Conservation (phyloP, 2,329 filamentous ascomycete species). For the Trichoderma koningii region DNA sequence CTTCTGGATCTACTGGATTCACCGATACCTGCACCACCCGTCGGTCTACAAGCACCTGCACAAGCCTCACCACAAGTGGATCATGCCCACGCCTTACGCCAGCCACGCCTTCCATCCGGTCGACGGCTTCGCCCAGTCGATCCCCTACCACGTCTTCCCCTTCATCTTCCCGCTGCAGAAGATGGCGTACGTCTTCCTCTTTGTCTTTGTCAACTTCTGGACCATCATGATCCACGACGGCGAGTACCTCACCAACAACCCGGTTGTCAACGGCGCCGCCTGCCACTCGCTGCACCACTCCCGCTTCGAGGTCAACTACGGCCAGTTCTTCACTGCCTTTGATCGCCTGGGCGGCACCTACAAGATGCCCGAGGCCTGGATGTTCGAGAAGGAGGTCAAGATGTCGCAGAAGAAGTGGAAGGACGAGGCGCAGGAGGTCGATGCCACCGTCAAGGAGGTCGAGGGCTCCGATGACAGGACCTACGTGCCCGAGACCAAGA, state of each 20-base stretch:
- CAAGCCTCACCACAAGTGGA: constrained; percentile 99
- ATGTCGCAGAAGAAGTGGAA: constrained; percentile 81
- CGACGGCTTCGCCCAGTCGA: constrained; percentile 83
- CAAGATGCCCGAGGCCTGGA: constrained; percentile 78
- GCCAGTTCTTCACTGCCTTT: constrained; percentile 91
- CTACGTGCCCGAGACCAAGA: constrained; percentile 50
- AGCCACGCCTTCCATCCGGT: constrained; percentile 93
- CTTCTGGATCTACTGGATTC: constrained; percentile 88
- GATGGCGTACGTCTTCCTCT: constrained; percentile 80
- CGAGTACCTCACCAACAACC: constrained; percentile 87
- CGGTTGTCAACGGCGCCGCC: constrained; percentile 90
- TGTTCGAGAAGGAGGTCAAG: constrained; percentile 85
- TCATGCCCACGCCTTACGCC: constrained; percentile 93
- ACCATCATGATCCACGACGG: constrained; percentile 95
- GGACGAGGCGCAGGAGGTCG: constrained; percentile 74
- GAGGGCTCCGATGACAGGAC: constrained; percentile 57
- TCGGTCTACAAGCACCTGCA: constrained; percentile 79
- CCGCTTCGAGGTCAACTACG: constrained; percentile 69
- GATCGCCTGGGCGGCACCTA: constrained; percentile 87
- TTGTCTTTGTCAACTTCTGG: constrained; percentile 95
- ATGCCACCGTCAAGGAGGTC: constrained; percentile 73
- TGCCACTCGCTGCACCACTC: constrained; percentile 80
- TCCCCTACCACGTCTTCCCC: constrained; percentile 92
- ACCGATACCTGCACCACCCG: constrained; percentile 81
- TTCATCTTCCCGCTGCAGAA: constrained; percentile 94